phyloP scores from a whole-genome alignment of 495 filamentous ascomycete genomes.

The Penicillium subrubescens region DNA sequence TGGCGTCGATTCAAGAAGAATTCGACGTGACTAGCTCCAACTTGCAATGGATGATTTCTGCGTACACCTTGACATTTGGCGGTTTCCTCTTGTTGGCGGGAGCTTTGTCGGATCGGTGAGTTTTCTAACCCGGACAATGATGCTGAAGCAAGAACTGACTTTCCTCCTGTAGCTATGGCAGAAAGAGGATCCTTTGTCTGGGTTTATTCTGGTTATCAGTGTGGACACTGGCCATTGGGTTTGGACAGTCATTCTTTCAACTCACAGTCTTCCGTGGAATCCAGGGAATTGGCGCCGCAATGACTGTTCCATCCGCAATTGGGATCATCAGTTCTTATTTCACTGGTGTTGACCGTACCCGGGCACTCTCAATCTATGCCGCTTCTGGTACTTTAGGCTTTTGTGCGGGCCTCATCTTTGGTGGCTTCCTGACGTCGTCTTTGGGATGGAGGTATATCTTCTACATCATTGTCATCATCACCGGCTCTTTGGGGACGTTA shows the following conservation, averaged over 20 bases:
- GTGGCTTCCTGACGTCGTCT: constrained; percentile 40
- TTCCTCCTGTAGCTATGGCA: constrained; percentile 28
- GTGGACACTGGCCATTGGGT: constrained; percentile 41
- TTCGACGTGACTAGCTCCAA: constrained; percentile 36
- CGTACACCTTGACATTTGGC: constrained; percentile 41
- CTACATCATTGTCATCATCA: constrained; percentile 38
- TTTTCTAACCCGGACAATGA: not conserved
- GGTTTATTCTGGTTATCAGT: constrained; percentile 38
- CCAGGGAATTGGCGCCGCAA: constrained; percentile 39
- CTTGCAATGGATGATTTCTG: constrained; percentile 45
- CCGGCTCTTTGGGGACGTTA: constrained; percentile 29
- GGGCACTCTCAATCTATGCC: constrained; percentile 39
- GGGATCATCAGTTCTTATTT: constrained; percentile 46
- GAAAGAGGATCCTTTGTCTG: constrained; percentile 37
- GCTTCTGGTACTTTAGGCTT: constrained; percentile 41
- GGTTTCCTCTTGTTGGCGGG: constrained; percentile 39
- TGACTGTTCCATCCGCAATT: constrained; percentile 42
- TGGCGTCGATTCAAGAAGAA: constrained; percentile 41
- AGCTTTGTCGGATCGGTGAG: constrained; percentile 39
- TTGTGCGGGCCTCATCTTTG: constrained; percentile 40
- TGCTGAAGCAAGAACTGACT: not conserved
- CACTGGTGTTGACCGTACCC: constrained; percentile 36
- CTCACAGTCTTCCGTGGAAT: constrained; percentile 40
- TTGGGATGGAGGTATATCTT: constrained; percentile 43
- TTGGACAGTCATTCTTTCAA: constrained; percentile 39